Evolutionary conservation across 305 asterid species (phyloP), one percentile per base, ranked within the genome.

Genomic region (Solanum chacoense): DNA sequence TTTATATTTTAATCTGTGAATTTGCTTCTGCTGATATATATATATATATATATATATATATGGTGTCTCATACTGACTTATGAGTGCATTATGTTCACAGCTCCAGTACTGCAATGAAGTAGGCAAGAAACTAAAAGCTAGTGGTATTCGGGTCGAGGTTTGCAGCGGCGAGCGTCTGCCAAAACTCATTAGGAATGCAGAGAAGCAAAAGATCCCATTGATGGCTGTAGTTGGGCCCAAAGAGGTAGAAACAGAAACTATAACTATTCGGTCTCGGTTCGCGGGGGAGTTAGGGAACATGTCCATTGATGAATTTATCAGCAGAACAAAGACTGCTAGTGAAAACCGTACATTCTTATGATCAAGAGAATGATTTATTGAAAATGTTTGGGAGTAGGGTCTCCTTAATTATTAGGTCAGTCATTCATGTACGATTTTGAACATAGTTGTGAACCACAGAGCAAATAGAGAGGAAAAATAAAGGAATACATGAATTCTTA

Each of bases 181-280:
- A 2, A 96, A 97, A 91, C 98, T 96, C 81, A 95, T 97, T 45
- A 94, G 98, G 89, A 96, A 91, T 59, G 93, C 98, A 6, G 98
- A 96, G 91, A 97, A 94, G 92, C 98, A 94, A 80, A 96, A 95
- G 91, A 93, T 96, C 86, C 98, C 98, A 37, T 89, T 97, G 92
- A 97, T 96, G 98, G 98, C 95, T 59, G 98, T 97, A 2, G 96
- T 96, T 75, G 99, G 99, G 42, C 95, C 94, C 7, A 96, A 94
- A 90, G 98, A 97, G 92, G 95, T 90, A 6, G 98, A 95, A 88
- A 94, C 94, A 7, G 88, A 92, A 79, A 93, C 96, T 0, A 91
- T 97, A 22, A 95, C 98, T 1, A 93, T 97, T 85, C 92, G 98
- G 88, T 96, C 99, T 87, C 93, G 99, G 92, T 93, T 93, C 45